Conservation (phyloP, 371 early-diverging fungal species). For the Massospora cicadina region DNA sequence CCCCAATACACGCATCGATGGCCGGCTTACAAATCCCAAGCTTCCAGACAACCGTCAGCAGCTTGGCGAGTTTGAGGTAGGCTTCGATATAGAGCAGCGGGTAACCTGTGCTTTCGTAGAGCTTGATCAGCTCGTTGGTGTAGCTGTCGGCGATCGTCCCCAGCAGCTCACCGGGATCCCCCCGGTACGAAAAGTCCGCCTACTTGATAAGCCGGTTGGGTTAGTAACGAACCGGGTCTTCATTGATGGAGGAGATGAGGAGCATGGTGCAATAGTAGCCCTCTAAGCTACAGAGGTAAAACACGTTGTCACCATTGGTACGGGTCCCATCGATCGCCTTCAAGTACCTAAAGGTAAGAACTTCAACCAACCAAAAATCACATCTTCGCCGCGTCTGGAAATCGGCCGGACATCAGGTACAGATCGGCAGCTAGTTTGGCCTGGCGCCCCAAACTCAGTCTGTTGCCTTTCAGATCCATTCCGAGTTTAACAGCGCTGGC, state of each 20-base stretch:
- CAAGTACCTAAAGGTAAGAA: not conserved
- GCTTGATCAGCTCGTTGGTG: not conserved
- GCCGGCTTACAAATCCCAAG: not conserved
- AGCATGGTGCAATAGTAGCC: slow-evolving; percentile 8
- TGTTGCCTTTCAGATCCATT: not conserved
- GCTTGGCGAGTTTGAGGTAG: slow-evolving; percentile 5
- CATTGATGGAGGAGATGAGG: not conserved
- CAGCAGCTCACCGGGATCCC: not conserved
- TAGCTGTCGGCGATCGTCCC: not conserved
- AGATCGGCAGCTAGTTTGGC: not conserved
- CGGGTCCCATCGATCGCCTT: not conserved
- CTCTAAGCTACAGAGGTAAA: not conserved
- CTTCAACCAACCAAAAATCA: not conserved
- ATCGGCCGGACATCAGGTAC: not conserved
- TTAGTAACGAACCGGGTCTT: too few relatives aligned
- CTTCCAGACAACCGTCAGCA: slow-evolving; percentile 1
- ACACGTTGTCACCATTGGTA: not conserved
- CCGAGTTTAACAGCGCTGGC: slow-evolving; percentile 1
- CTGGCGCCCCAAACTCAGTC: not conserved
- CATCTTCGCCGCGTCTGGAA: not conserved
- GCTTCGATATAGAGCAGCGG: not conserved
- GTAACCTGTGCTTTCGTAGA: not conserved
- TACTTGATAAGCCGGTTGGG: not conserved
- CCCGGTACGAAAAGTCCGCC: not conserved
- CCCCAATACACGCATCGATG: not conserved